A percentile compares a stretch with the other conserved stretches of the same genome.
Conservation (phyloP, 208 protist genomes). For the Tritrichomonas foetus region DNA sequence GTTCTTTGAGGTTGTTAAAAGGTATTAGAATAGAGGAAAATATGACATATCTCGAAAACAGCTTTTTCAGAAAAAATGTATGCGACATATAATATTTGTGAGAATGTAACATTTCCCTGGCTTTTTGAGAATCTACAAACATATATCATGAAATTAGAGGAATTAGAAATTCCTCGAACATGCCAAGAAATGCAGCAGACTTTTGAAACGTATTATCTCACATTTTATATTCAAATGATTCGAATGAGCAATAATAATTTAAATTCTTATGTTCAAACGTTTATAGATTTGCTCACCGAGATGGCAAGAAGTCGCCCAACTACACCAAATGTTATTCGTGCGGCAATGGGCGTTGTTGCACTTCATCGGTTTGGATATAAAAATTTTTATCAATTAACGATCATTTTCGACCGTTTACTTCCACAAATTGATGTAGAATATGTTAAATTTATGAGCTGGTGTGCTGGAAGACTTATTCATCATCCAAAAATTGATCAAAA, state of each 20-base stretch:
- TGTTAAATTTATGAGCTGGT: conserved; percentile 23
- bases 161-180: not conserved
- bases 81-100: no score
- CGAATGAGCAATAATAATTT: not conserved
- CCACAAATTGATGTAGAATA: conserved; percentile 19
- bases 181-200: not conserved
- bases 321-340: not conserved
- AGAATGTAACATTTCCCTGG: no score
- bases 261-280: not conserved
- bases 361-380: conserved; percentile 11
- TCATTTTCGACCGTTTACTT: not conserved
- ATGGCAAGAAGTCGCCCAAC: not conserved
- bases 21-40: no score
- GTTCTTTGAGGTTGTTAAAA: no score
- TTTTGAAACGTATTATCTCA: not conserved
- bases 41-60: no score
- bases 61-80: no score
- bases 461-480: not conserved
- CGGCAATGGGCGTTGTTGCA: not conserved
- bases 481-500: not conserved
- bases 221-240: not conserved
- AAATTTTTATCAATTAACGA: not conserved
- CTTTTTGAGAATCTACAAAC: no score
- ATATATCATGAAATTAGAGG: not conserved
- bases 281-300: not conserved